Percentiles rank a stretch among this genome's conserved stretches.
These are phyloP conservation scores for Aspergillus carlsbadensis DNA, from an alignment of 495 filamentous ascomycete species.

Conservation along the genomic window DNA sequence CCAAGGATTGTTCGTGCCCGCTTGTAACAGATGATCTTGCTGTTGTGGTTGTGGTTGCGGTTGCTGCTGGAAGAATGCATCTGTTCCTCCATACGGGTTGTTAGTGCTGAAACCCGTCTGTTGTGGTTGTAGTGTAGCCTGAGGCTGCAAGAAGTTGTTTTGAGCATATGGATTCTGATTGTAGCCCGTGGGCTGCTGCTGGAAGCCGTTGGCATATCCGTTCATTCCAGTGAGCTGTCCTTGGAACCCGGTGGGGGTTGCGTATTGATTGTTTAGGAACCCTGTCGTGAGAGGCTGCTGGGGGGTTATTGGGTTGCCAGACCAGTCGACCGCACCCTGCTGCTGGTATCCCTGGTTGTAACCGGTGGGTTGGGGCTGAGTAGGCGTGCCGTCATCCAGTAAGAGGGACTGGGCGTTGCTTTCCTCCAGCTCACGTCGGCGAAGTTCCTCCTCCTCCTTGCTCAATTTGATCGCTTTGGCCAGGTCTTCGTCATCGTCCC, in stretches of 20 bases:
- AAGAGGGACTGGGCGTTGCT: conserved; percentile 73
- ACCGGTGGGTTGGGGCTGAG: conserved; percentile 75
- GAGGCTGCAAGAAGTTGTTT: conserved; percentile 51
- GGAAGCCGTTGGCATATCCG: conserved; percentile 63
- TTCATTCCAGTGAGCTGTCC: conserved; percentile 66
- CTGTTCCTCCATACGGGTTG: conserved; percentile 65
- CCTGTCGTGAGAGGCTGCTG: conserved; percentile 78
- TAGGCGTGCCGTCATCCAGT: conserved; percentile 71
- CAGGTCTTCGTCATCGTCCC: conserved; percentile 81
- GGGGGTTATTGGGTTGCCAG: conserved; percentile 83
- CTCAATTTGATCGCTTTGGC: conserved; percentile 96
- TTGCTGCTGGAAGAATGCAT: conserved; percentile 45
- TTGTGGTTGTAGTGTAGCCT: conserved; percentile 62
- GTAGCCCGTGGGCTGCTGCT: conserved; percentile 61
- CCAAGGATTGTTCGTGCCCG: conserved; percentile 85
- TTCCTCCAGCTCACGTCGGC: conserved; percentile 85
- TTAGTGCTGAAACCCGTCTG: conserved; percentile 66
- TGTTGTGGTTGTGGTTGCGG: conserved; percentile 43
- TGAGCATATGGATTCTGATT: conserved; percentile 58
- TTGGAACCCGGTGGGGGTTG: conserved; percentile 66
- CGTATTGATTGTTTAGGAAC: conserved; percentile 82
- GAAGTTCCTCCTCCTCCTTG: conserved; percentile 88
- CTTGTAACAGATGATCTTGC: conserved; percentile 59
- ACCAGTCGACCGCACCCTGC: conserved; percentile 92
- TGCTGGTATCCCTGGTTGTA: conserved; percentile 98